Evolutionary conservation across 179 eudicot genomes (phyloP), one percentile per base, ranked within the genome.

Genomic region (Gypsophila paniculata): DNA sequence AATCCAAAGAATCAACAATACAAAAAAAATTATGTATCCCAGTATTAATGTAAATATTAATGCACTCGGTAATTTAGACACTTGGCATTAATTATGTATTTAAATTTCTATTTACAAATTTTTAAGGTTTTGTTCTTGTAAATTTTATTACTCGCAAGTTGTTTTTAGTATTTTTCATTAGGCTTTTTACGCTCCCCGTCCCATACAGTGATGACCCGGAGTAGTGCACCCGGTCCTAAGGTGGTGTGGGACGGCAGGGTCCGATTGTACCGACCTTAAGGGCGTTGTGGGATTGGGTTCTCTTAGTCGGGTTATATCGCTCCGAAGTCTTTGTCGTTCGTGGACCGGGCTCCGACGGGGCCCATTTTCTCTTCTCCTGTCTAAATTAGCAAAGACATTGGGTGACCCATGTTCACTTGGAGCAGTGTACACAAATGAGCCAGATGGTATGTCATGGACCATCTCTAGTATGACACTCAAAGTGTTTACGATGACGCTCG

Each of bases 391-490:
- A 52, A 36, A 70, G 17, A 44, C 38, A 34, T 49, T 71, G 2
- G 73, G 51, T 11, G 68, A 61, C 21, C 70, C 42, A 17, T 65
- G 44, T 60, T 73, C 53, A 69, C 67, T 70, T 18, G 97, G 87
- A 14, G 80, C 87, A 0, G 83, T 82, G 84, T 86, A 91, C 22
- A 90, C 93, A 25, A 90, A 90, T 1, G 93, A 74, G 6, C 87
- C 88, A 2, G 82, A 26, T 17, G 84, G 82, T 9, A 79, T 65
- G 61, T 85, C 90, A 34, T 82, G 68, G 26, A 26, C 77, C 8
- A 78, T 8, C 19, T 64, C 70, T 51, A 74, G 8, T 10, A 85
- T 57, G 18, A 82, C 72, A 22, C 83, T 82, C 32, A 85, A 60
- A 17, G 78, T 79, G 38, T 79, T 75, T 0, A 85, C 85, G 2